Evolutionary conservation across 1,284 basidiomycete species (phyloP), one percentile per base, ranked within the genome.

Genomic region (Trichosporon ovoides): DNA sequence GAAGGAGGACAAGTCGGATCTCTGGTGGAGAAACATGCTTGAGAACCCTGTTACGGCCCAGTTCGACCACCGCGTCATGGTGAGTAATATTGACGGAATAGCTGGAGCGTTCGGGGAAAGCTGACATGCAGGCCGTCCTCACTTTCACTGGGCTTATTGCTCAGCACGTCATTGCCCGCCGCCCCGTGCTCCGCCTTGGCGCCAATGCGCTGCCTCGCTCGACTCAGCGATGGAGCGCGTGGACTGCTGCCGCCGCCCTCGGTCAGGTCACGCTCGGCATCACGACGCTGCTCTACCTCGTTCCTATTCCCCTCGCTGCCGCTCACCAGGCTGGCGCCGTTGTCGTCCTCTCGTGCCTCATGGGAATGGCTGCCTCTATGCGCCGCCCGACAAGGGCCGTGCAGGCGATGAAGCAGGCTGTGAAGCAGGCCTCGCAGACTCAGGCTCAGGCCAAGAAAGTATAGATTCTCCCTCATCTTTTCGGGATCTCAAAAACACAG

Each of bases 31-130:
- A 58, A 98, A 98, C 76, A 81, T 98, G 53, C 85, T 96, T 62
- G 95, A 98, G 78, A 99, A 99, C 74, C 96, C 96, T 4, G 94
- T 90, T 9, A 97, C 96, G 0, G 94, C 95, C 10, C 96, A 99
- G 76, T 95, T 98, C 69, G 85, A 98, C 73, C 96, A 99, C 76
- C 87, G 96, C 37, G 81, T 93, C 48, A 82, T 98, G 50, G 93
- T 90, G 67, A 75, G 87, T 37, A 35, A 74, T 14, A n/a, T n/a
- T n/a, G n/a, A n/a, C n/a, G n/a, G n/a, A n/a, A n/a, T n/a, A 18
- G 5, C 31, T 31, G 16, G 14, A 19, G 9, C 28, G 18, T 18
- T 14, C 13, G 31, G 22, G 2, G 4, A 9, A 2, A 38, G 20
- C 35, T 57, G 52, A 53, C 63, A 22, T 58, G 3, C 65, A 93